Evolutionary conservation across 2,329 filamentous ascomycete genomes (phyloP).

Genomic region (Graphilbum sp.): DNA sequence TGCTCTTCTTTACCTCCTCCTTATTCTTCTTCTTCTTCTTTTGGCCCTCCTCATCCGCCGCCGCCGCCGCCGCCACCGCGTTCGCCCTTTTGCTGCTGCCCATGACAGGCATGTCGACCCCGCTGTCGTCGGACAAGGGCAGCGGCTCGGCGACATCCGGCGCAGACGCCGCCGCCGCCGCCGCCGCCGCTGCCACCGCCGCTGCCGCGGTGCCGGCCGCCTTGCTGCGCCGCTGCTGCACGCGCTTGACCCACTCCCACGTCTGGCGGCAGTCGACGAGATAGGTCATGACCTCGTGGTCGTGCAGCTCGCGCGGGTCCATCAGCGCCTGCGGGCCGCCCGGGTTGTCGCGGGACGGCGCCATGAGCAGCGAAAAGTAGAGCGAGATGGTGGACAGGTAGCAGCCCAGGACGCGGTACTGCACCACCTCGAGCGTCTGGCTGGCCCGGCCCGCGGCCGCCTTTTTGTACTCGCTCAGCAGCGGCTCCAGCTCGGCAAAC

Average conservation of each 20-base stretch:
- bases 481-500: conserved; percentile 54
- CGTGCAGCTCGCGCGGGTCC: conserved; percentile 62
- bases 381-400: conserved; percentile 78
- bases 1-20: conserved; percentile 10
- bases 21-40: conserved; percentile 17
- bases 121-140: too few species aligned
- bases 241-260: conserved; percentile 58
- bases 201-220: neutral
- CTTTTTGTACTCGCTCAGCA: conserved; percentile 40
- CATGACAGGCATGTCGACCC: too few species aligned
- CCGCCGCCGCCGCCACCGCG: neutral
- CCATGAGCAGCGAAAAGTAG: conserved; percentile 91
- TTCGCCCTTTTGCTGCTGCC: neutral
- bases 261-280: conserved; percentile 64
- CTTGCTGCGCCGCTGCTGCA: conserved; percentile 27
- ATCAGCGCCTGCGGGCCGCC: conserved; percentile 40
- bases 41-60: neutral
- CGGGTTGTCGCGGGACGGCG: conserved; percentile 44
- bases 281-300: conserved; percentile 82
- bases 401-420: conserved; percentile 65
- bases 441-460: conserved; percentile 34
- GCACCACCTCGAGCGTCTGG: conserved; percentile 46
- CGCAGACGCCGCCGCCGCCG: neutral
- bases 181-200: neutral
- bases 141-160: too few species aligned